Evolutionary conservation across 768 basidiomycete species (phyloP), one percentile per base, ranked within the genome.

Genomic region (Cystoderma amianthinum): DNA sequence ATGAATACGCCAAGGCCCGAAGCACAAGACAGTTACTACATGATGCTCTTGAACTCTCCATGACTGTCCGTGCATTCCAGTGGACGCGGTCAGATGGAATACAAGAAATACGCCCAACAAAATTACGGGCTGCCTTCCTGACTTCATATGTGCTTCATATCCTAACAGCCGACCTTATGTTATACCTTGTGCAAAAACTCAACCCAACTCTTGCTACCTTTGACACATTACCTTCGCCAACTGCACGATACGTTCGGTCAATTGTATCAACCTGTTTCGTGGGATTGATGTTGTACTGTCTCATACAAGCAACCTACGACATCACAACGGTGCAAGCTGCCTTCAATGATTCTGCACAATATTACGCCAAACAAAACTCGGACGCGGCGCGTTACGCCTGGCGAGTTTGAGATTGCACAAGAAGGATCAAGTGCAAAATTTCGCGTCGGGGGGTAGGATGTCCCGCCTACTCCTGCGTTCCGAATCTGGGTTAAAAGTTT

Each of bases 201-300:
- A 9, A 9, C 28, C 15, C 28, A 9, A 30, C 28, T 30, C 9
- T 30, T 30, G 9, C 15, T 9, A 30, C 28, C 28, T 74, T 68
- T 48, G 64, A 73, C 47, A 34, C 50, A 33, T 48, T 58, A 10
- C 50, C 69, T 3, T 53, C 67, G 16, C 61, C 59, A 2, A 16
- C 57, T 7, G 50, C 52, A 10, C 64, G 67, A 22, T 66, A 71
- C 45, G 28, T 61, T n/a, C 70, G 66, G 32, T 72, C 80, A 1
- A 62, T 59, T 16, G 23, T 64, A 30, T 56, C 80, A 25, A 63
- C 73, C 24, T 36, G 66, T 32, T 48, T 71, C 20, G 52, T 66
- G 5, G 72, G 77, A n/a, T 44, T 68, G 43, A 42, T 58, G 22
- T 53, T 79, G 41, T 66, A 72, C 46, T 18, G 58, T 33, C 42